Evolutionary conservation across 1,284 basidiomycete species (phyloP), one percentile per base, ranked within the genome.

Genomic region (Schizophyllum amplum): DNA sequence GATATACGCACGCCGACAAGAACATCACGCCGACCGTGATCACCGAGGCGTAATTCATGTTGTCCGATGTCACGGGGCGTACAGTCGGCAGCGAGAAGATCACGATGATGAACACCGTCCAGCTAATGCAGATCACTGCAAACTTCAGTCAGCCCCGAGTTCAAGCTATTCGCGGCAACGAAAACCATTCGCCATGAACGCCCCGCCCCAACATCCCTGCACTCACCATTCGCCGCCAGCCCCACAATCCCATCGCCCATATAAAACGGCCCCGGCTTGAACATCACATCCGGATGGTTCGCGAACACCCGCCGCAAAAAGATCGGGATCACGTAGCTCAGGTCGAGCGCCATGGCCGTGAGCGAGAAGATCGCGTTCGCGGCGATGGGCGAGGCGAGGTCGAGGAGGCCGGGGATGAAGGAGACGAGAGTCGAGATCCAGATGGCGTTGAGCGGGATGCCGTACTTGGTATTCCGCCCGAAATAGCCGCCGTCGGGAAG

Each of bases 231-330:
- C 62, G 80, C 78, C 15, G 77, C 65, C 72, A 78, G 80, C 2
- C 87, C 90, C 21, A 92, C 68, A 58, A 76, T 63, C 0, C 90
- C 90, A 55, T 83, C 75, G 22, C 92, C 92, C 77, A 94, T 84
- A 68, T 84, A 89, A 73, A 92, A 94, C 20, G 92, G 92, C n/a
- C 92, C 92, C 0, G 92, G 91, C 67, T 85, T 86, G 77, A 91
- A 94, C 63, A 75, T 75, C 42, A 94, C 87, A 54, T 94, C 92
- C 0, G 92, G 92, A 66, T 95, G 92, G 60, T 87, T 78, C 58
- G 80, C 75, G 70, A 81, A 92, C 57, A 87, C 71, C 57, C 91
- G 78, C 42, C 90, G 82, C 67, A 86, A 72, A 67, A 83, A 76
- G 65, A 90, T 87, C 1, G 89, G 87, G 59, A 90, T 85, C 59